phyloP scores from a whole-genome alignment of 192 early-diverging fungal genomes.

The Gaertneriomyces sp. region DNA sequence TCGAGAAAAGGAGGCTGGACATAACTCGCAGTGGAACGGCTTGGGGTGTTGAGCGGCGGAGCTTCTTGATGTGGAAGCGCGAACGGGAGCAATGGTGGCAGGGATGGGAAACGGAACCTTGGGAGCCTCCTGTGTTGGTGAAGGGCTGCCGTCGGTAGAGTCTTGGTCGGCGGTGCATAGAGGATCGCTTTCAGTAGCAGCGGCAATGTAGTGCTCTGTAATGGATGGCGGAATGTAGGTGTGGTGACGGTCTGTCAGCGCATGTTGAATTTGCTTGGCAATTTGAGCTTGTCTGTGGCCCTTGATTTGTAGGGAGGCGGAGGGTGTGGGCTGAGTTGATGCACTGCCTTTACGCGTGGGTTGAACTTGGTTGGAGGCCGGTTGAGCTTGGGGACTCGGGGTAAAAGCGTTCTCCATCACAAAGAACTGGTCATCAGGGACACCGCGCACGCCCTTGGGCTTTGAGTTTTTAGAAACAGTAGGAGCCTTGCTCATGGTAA shows the following conservation, averaged over 20 bases:
- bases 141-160: neutral
- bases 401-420: slow-evolving; percentile 26
- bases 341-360: no score
- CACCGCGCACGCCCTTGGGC: slow-evolving; percentile 2
- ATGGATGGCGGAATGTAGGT: no score
- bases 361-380: no score
- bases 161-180: neutral
- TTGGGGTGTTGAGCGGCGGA: slow-evolving; percentile 27
- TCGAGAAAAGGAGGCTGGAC: slow-evolving; percentile 75
- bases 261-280: no score
- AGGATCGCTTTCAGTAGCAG: no score
- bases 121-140: neutral
- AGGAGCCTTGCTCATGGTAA: neutral
- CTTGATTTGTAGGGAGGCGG: no score
- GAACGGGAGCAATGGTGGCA: slow-evolving; percentile 22
- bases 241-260: no score
- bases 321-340: no score
- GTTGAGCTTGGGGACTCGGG: neutral
- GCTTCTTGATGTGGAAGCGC: slow-evolving; percentile 11
- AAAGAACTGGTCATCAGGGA: slow-evolving; percentile 22
- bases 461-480: no score
- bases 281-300: no score
- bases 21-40: slow-evolving; percentile 63
- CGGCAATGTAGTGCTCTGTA: no score
- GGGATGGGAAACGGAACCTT: neutral